A percentile compares a stretch with the other conserved stretches of the same genome.
Evolutionary conservation across 1,139 yeast species (phyloP).

Genomic region (Yamadazyma sp.): DNA sequence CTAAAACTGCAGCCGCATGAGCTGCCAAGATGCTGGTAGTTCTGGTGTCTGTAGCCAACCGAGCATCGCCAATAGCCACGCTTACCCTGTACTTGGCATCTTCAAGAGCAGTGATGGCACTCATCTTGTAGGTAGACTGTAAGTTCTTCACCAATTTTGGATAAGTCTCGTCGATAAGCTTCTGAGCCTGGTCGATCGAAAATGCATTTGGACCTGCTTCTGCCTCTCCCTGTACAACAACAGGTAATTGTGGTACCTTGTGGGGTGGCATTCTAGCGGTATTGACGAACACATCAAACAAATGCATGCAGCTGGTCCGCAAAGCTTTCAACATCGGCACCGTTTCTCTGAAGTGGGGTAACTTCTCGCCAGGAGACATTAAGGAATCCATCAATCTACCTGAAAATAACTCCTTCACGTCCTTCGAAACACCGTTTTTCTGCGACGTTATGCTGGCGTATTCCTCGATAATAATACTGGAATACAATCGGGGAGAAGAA

Average conservation of each 20-base stretch:
- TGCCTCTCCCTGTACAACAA: constrained; percentile 88
- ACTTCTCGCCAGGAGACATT: constrained; percentile 36
- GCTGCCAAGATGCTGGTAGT: constrained; percentile 67
- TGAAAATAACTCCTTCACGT: constrained; percentile 21
- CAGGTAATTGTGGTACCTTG: constrained; percentile 80
- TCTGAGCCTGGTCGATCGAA: constrained; percentile 73
- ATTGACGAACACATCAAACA: constrained; percentile 75
- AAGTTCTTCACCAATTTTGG: constrained; percentile 62
- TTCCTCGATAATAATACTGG: constrained; percentile 71
- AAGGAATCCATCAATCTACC: constrained; percentile 37
- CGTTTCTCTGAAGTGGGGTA: constrained; percentile 74
- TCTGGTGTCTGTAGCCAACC: constrained; percentile 52
- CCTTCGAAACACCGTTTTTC: constrained; percentile 15
- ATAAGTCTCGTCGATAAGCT: constrained; percentile 63
- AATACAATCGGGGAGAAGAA: constrained; percentile 77
- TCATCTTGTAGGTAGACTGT: constrained; percentile 70
- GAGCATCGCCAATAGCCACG: constrained; percentile 71
- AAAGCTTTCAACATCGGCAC: constrained; percentile 85
- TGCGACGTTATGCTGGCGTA: constrained; percentile 48
- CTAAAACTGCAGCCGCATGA: constrained; percentile 71
- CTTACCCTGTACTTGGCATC: constrained; percentile 73
- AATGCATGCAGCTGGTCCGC: constrained; percentile 82
- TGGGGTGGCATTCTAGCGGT: constrained; percentile 73
- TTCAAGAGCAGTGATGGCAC: constrained; percentile 72
- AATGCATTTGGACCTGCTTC: constrained; percentile 97